Conservation (phyloP, 441 rosid species). For the Gossypium aridum region DNA sequence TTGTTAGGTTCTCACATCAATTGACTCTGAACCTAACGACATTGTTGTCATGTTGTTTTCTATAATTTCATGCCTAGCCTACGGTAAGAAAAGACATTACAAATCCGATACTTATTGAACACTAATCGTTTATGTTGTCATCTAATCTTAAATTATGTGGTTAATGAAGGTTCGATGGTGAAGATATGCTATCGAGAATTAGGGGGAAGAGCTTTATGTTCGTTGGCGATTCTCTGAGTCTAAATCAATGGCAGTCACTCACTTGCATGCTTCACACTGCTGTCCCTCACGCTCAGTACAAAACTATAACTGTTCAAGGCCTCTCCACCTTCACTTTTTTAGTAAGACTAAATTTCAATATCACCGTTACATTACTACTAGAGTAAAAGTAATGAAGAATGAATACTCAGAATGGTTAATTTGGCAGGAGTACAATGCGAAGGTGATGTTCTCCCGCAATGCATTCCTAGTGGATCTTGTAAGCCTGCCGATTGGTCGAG, state of each 20-base stretch:
- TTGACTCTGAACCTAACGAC: neutral
- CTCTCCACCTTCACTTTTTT: conserved; percentile 3
- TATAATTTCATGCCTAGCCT: neutral
- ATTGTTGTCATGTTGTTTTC: neutral
- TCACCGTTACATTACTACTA: neutral
- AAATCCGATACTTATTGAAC: neutral
- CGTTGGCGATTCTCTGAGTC: conserved; percentile 59
- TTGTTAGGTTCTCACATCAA: conserved; percentile 6
- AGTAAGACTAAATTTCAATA: neutral
- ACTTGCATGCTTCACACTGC: conserved; percentile 48
- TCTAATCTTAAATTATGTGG: neutral
- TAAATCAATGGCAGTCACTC: conserved; percentile 66
- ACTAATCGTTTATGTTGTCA: neutral
- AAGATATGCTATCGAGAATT: conserved; percentile 11
- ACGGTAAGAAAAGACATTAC: too few species aligned
- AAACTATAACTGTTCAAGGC: neutral
- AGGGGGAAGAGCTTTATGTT: conserved; percentile 47
- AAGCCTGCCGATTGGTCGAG: conserved; percentile 28
- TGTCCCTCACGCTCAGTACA: conserved; percentile 16
- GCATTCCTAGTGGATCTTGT: conserved; percentile 69
- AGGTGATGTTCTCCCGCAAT: conserved; percentile 52
- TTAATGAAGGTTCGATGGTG: conserved; percentile 20
- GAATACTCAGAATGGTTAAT: too few species aligned
- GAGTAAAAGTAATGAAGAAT: neutral
- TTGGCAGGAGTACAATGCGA: conserved; percentile 36